These are phyloP conservation scores for Orbilia javanica DNA, from an alignment of 2,329 filamentous ascomycete species.

Conservation along the genomic window DNA sequence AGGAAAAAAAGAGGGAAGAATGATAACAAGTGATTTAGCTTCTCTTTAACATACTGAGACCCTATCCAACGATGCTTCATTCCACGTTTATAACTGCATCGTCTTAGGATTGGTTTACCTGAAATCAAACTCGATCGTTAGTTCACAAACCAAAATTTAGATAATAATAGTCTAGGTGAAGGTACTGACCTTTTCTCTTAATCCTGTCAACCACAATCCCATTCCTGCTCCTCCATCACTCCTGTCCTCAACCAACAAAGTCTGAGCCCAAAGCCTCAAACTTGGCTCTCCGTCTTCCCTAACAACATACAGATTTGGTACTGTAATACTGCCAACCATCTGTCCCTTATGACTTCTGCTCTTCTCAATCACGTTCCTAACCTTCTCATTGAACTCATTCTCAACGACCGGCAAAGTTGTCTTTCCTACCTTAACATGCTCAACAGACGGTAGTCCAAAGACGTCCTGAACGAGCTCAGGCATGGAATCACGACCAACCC, in stretches of 20 bases:
- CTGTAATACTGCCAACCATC: conserved; percentile 90
- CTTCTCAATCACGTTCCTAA: conserved; percentile 91
- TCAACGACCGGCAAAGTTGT: conserved; percentile 86
- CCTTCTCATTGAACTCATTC: conserved; percentile 95
- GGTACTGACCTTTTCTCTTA: conserved; percentile 89
- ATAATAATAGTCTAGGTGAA: background rate
- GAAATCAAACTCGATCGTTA: conserved; percentile 13
- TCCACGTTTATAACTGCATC: background rate
- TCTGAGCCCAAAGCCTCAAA: conserved; percentile 96
- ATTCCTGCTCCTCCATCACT: conserved; percentile 94
- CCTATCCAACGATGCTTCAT: background rate
- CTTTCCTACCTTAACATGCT: conserved; percentile 91
- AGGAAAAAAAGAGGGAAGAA: background rate
- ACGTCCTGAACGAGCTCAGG: conserved; percentile 89
- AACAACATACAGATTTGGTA: conserved; percentile 92
- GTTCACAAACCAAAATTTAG: background rate
- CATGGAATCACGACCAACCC: conserved; percentile 93
- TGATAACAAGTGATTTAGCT: background rate
- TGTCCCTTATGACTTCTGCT: conserved; percentile 86
- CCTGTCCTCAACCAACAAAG: conserved; percentile 91
- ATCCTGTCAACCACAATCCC: conserved; percentile 88
- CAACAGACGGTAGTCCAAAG: conserved; percentile 86
- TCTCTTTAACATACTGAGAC: background rate
- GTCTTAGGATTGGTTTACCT: conserved; percentile 55
- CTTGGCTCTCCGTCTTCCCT: conserved; percentile 96